Base-by-base conservation (phyloP, 192 early-diverging fungal species). In the Entomortierella chlamydospora region DNA sequence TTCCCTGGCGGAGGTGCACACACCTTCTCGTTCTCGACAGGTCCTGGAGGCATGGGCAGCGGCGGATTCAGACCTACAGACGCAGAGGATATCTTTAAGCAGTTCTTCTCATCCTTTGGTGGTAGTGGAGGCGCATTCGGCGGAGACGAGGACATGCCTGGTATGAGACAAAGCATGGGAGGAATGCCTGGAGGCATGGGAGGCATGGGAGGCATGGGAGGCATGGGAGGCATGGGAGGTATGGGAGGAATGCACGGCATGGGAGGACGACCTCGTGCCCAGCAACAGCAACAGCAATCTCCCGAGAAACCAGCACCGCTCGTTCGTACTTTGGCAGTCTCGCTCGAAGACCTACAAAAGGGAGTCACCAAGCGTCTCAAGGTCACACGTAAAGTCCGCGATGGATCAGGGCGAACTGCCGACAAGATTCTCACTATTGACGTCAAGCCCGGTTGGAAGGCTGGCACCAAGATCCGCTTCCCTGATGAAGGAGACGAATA, bases 361-460 rank as follows among this genome's bases (percentile, higher is more conserved):
- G 98, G 98, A 33, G 83, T 86, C 18, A 93, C 93, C 47, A 99
- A 98, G 82, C 89, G 91, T 63, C 92, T 98, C 64, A 99, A 99
- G 83, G 93, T 99, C 43, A 96, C 90, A 18, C 89, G 94, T 49
- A 90, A 89, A 54, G 41, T 83, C 22, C 34, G 82, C 30, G 82
- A 74, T 54, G 59, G 64, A 11, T 84, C 87, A 12, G 88, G 90
- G 28, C 64, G 65, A 18, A 58, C 87, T 0, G 61, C 87, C 0
- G 96, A 97, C 64, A 97, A 98, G 84, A 85, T 97, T 17, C 84
- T 99, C 11, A 87, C 86, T 56, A 85, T 99, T 52, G 83, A 93
- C 59, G 82, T 99, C 83, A 96, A 94, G 78, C 91, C 96, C 13
- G 98, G 98, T 3, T 96, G 97, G 96, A 98, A 99, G 84, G 94